Percentiles rank a stretch among this genome's conserved stretches.
Conservation (phyloP, 257 asterid species). For the Osmanthus fragrans region DNA sequence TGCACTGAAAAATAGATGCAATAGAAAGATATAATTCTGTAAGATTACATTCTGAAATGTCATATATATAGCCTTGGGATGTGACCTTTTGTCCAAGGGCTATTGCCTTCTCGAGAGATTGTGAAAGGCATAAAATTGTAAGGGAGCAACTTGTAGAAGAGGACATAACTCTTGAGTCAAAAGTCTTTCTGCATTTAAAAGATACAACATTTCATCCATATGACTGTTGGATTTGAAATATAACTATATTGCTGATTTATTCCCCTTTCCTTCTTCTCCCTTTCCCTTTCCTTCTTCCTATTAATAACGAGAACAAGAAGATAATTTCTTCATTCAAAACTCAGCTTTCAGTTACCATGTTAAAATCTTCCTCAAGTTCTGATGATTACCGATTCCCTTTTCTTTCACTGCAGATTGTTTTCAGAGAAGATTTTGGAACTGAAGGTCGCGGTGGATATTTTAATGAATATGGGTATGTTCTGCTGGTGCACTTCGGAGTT, state of each 20-base stretch:
- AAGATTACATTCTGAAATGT: background rate
- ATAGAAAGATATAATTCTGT: background rate
- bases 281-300: background rate
- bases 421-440: conserved; percentile 98
- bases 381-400: conserved; percentile 11
- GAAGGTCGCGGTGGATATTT: conserved; percentile 99
- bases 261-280: background rate
- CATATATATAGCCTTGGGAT: background rate
- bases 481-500: conserved; percentile 12
- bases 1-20: background rate
- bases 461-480: conserved; percentile 90
- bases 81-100: background rate
- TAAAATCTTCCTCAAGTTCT: background rate
- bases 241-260: background rate
- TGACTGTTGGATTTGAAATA: background rate
- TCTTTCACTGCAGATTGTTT: conserved; percentile 71
- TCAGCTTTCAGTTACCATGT: background rate
- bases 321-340: background rate
- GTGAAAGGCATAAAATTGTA: background rate
- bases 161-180: background rate
- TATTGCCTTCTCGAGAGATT: background rate
- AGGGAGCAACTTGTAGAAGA: background rate
- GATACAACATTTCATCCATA: background rate
- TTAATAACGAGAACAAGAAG: background rate
- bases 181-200: background rate